Evolutionary conservation across 2,329 filamentous ascomycete genomes (phyloP).

Genomic region (Colletotrichum liriopes): DNA sequence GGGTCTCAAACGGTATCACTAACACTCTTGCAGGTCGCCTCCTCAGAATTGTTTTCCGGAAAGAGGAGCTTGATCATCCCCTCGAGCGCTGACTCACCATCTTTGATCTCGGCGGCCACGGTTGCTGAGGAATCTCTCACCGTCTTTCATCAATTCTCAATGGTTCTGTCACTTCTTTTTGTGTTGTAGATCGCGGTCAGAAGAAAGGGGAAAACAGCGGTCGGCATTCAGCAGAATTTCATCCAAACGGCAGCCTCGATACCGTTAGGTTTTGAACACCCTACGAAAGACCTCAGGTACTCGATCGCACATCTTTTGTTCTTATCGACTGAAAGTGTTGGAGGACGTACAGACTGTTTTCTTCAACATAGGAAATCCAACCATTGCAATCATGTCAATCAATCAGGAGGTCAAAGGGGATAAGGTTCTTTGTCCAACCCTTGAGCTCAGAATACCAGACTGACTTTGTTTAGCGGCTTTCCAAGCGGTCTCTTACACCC

Average conservation of each 20-base stretch:
- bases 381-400: conserved; percentile 2
- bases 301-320: neutral
- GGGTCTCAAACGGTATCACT: neutral
- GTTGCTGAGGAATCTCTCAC: neutral
- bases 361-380: neutral
- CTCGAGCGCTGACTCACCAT: neutral
- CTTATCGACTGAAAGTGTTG: neutral
- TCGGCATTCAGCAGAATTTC: too few species aligned
- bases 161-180: neutral
- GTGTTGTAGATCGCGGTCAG: neutral
- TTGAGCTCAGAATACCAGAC: neutral
- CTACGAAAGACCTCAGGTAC: neutral
- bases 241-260: neutral
- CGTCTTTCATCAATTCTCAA: too few species aligned
- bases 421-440: neutral
- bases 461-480: conserved; percentile 16
- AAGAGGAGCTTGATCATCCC: neutral
- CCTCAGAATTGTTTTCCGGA: neutral
- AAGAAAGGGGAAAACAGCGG: too few species aligned
- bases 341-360: neutral
- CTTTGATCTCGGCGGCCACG: neutral
- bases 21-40: neutral
- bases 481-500: conserved; percentile 39
- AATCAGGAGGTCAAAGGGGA: conserved; percentile 16
- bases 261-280: neutral